Base-by-base conservation (phyloP, 768 basidiomycete species). In the Mrakia blollopis region DNA sequence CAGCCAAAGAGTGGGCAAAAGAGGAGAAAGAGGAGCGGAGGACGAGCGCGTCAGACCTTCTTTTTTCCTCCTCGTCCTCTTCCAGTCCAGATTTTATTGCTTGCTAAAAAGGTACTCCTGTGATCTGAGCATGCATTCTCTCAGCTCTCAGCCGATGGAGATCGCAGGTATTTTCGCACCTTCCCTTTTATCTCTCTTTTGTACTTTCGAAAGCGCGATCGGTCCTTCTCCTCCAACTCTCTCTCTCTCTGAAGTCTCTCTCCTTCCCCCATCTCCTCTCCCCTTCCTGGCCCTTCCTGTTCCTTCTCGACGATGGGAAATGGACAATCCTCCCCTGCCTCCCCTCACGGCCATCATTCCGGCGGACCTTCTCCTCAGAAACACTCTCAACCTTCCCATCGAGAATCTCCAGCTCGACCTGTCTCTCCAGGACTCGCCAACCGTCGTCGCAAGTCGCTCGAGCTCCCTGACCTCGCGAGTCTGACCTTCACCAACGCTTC, bases 401-500 rank as follows among this genome's bases (percentile, higher is more conserved):
- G 67, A 23, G 67, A 50, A 67, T 18, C 52, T 41, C 10, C 65
- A 54, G 18, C 50, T 50, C 47, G 47, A 18, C 57, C 74, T 28
- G 72, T 23, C 35, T 63, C 65, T 14, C 67, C 67, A 41, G 37
- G 67, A 16, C 30, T 28, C 32, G 54, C 41, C 21, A 68, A 32
- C 61, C 39, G 57, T 8, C 77, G 77, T 47, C 39, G 69, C 84
- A 88, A 87, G 81, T 90, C 89, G 0, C 88, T 92, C 28, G 90
- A 92, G 82, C 86, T 92, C 35, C 91, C 91, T 73, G 91, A 91
- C 85, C 88, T 92, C 80, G 87, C 87, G 18, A 84, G 84, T 77
- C 86, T 87, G 79, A 84, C 86, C 63, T 80, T 88, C 78, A 86
- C 87, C 75, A 25, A 60, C 14, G 62, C 76, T 28, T 60, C 86